Conservation (phyloP, 768 basidiomycete genomes). For the Serendipita sp. region DNA sequence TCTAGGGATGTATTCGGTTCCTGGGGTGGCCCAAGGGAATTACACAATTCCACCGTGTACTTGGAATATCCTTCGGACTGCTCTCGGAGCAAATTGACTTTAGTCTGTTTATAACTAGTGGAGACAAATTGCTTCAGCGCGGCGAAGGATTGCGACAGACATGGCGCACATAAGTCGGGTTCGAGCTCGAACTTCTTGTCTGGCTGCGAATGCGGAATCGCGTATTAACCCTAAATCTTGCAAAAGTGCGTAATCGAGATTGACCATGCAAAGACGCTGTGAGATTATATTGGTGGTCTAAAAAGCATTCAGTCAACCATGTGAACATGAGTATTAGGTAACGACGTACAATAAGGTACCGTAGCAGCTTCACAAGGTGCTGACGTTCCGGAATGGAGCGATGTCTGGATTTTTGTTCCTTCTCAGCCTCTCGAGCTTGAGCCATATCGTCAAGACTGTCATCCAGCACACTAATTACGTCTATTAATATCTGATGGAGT, state of each 20-base stretch:
- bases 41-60: constrained; percentile 68
- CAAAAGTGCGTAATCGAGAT: not conserved
- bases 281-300: not conserved
- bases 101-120: constrained; percentile 86
- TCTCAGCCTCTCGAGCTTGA: not conserved
- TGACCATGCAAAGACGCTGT: not conserved
- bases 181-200: constrained; percentile 11
- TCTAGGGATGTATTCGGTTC: constrained; percentile 22
- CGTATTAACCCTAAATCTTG: constrained; percentile 3
- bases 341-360: not conserved
- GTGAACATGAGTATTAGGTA: not conserved
- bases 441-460: not conserved
- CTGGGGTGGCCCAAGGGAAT: constrained; percentile 61
- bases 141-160: not conserved
- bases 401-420: not conserved
- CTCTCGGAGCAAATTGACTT: constrained; percentile 93
- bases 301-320: not conserved
- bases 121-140: not conserved
- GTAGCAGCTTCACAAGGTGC: not conserved
- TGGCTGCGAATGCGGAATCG: not conserved
- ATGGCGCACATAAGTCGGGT: constrained; percentile 13
- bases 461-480: not conserved
- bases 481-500: not conserved
- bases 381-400: not conserved
- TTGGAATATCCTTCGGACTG: constrained; percentile 97